A percentile compares a stretch with the other conserved stretches of the same genome.
phyloP scores from a whole-genome alignment of 1,139 yeast species.

The Debaryomycetaceae sp. region DNA sequence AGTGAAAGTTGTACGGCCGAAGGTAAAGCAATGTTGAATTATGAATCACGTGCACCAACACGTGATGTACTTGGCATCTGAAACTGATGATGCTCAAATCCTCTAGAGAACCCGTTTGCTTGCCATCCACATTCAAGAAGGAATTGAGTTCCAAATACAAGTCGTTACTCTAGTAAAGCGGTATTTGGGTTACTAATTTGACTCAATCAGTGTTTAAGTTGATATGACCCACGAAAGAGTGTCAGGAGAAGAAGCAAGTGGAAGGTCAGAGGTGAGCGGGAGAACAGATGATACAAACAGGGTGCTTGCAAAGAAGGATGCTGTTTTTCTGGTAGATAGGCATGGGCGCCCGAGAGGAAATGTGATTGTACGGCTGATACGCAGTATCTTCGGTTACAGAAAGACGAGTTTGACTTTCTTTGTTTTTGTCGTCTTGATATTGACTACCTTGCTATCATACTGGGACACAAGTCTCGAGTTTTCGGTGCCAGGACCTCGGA shows the following conservation, averaged over 20 bases:
- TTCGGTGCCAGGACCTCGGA: slow-evolving; percentile 39
- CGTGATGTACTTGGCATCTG: no score
- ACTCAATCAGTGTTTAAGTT: no score
- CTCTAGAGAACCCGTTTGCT: no score
- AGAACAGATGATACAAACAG: not conserved
- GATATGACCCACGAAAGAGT: not conserved
- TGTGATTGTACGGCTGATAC: slow-evolving; percentile 21
- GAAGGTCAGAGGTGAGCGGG: not conserved
- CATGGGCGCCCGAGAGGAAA: slow-evolving; percentile 15
- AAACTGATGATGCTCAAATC: no score
- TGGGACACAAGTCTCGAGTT: slow-evolving; percentile 34
- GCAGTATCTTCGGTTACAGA: slow-evolving; percentile 53
- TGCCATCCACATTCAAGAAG: no score
- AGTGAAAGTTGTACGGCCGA: no score
- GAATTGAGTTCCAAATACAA: no score
- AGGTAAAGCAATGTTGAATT: no score
- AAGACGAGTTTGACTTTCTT: slow-evolving; percentile 56
- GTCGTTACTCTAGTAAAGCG: no score
- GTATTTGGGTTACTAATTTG: no score
- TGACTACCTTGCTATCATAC: slow-evolving; percentile 26
- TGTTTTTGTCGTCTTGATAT: slow-evolving; percentile 38
- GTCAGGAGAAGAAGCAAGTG: not conserved
- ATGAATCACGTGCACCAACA: no score
- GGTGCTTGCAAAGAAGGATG: not conserved
- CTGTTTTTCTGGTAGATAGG: not conserved